Base-by-base conservation (phyloP, 148 eudicot genomes). In the Spergularia bocconei region DNA sequence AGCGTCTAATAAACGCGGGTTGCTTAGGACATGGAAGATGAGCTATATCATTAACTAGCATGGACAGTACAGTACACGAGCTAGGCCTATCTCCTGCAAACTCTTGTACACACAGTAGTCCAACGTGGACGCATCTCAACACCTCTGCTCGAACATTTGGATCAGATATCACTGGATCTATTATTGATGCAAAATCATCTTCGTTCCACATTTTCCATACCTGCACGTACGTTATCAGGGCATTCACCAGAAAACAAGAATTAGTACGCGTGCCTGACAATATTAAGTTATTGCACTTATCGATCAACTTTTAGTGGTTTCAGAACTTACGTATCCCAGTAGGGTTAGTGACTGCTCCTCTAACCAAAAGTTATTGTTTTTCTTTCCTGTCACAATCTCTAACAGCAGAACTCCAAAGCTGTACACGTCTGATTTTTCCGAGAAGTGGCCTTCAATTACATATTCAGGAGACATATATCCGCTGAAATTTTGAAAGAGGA, bases 401-500 rank as follows among this genome's bases (percentile, higher is more conserved):
- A 80, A 71, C 54, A 80, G 39, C 23, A 80, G 72, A 12, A 80
- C 82, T 29, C 82, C 82, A 36, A 80, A 80, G 55, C 82, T 80
- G 70, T 54, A 80, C 13, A 80, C 79, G 19, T 80, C 79, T 11
- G 82, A 79, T 65, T 79, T 79, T 75, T 79, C 82, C 13, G 82
- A 79, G 78, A 79, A 79, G 60, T 79, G 78, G 41, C 82, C 82
- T 69, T 70, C 82, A 71, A 79, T 74, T 75, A 78, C 78, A 56
- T 79, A 79, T 50, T 79, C 82, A 10, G 82, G 81, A 33, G 81
- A 66, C 81, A 79, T 79, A 72, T 78, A 78, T n/a, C 81, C 81
- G 19, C 81, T 79, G 78, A 70, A 70, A 25, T 59, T 52, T 10
- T 21, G 13, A 19, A 62, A 4, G 38, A 4, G 11, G 5, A 52